These are phyloP conservation scores for Pseudogymnoascus sp. DNA, from an alignment of 2,329 filamentous ascomycete species.

Conservation along the genomic window DNA sequence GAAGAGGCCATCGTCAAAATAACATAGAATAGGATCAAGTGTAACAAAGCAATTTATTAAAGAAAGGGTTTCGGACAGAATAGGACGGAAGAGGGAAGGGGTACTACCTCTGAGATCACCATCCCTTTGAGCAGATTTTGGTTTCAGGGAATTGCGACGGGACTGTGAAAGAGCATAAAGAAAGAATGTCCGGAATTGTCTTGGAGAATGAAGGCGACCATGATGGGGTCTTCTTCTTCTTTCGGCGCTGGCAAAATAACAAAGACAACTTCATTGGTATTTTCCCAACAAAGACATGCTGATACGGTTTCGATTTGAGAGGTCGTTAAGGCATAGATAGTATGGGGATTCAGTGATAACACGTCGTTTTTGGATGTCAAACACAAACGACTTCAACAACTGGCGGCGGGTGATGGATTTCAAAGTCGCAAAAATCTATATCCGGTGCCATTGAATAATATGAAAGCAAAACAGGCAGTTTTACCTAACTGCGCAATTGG, in stretches of 20 bases:
- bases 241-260: not conserved
- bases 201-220: not conserved
- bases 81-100: not conserved
- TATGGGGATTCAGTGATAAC: not conserved
- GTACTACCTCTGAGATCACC: not conserved
- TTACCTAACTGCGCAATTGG: not conserved
- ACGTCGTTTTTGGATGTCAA: not conserved
- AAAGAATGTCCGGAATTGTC: not conserved
- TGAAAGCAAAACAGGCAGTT: not conserved
- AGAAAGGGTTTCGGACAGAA: not conserved
- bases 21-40: not conserved
- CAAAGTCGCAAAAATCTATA: not conserved
- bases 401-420: not conserved
- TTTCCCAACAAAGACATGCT: not conserved
- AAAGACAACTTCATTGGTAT: not conserved
- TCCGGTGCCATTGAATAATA: not conserved
- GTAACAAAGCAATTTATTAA: not conserved
- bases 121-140: not conserved
- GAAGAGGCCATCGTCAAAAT: slow-evolving; percentile 4
- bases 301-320: not conserved
- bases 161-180: not conserved
- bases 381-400: not conserved
- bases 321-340: not conserved
- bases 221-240: not conserved
- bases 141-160: not conserved